Conservation (phyloP, 805 yeast species). For the Novakomyces olei region DNA sequence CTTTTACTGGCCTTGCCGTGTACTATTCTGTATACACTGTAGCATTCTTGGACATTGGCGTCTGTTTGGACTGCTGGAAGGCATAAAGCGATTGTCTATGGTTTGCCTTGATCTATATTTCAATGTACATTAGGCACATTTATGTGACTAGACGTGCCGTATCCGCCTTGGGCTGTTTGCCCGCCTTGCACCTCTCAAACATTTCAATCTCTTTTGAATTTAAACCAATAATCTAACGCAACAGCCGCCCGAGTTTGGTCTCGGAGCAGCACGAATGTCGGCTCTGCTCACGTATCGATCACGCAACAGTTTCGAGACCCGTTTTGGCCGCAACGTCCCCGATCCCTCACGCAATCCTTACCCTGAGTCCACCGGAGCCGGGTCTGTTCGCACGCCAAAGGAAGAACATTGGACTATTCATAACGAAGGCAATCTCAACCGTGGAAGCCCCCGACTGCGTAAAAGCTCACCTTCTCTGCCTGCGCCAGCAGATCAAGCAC, state of each 20-base stretch:
- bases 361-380: slow-evolving; percentile 13
- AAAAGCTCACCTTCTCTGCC: slow-evolving; percentile 6
- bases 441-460: slow-evolving; percentile 8
- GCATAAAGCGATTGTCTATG: no score
- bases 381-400: slow-evolving; percentile 6
- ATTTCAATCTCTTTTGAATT: not conserved
- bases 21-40: not conserved
- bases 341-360: slow-evolving; percentile 21
- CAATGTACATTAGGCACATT: no score
- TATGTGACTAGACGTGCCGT: no score
- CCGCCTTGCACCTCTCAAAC: no score
- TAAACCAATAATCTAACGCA: no score
- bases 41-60: no score
- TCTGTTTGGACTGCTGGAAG: no score
- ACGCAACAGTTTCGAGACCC: slow-evolving; percentile 69
- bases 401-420: slow-evolving; percentile 59
- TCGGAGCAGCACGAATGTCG: slow-evolving; percentile 94
- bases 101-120: no score
- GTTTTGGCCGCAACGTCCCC: slow-evolving; percentile 72
- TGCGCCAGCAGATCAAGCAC: no score
- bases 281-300: slow-evolving; percentile 85
- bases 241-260: slow-evolving; percentile 62
- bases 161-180: no score
- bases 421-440: slow-evolving; percentile 50
- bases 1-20: not conserved